These are phyloP conservation scores for Fusarium agapanthi DNA, from an alignment of 2,329 filamentous ascomycete species.

Conservation along the genomic window DNA sequence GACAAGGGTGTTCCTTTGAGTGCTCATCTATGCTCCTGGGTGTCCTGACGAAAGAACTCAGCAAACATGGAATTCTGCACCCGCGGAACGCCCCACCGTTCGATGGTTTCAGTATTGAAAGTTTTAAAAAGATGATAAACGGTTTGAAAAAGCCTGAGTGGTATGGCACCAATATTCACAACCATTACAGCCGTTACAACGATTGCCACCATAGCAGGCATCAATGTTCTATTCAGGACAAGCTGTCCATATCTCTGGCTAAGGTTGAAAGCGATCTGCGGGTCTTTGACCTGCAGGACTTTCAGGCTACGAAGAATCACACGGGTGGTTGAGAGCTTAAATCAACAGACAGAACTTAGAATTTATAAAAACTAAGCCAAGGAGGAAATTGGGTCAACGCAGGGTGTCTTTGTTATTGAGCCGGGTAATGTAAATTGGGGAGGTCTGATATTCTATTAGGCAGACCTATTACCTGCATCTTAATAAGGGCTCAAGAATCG, in stretches of 20 bases:
- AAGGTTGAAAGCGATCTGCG: not conserved
- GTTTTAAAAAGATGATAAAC: fast-evolving
- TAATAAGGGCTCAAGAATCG: fast-evolving
- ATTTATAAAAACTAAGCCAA: not conserved
- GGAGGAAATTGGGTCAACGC: fast-evolving
- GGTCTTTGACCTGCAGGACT: not conserved
- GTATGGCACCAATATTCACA: not conserved
- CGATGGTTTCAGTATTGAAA: not conserved
- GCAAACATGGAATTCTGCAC: not conserved
- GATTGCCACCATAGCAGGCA: fast-evolving
- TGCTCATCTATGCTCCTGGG: not conserved
- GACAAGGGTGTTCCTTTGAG: not conserved
- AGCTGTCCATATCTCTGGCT: fast-evolving
- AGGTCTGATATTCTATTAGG: not conserved
- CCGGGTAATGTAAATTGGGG: not conserved
- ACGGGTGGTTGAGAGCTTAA: not conserved
- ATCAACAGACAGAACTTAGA: fast-evolving
- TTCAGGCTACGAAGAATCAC: not conserved
- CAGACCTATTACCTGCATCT: not conserved
- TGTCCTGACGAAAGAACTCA: fast-evolving
- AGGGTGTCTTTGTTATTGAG: fast-evolving
- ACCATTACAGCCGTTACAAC: not conserved
- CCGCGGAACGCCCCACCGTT: not conserved
- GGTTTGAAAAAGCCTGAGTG: fast-evolving
- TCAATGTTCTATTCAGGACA: not conserved